These are phyloP conservation scores for Graphilbum ipis-grandicollis DNA, from an alignment of 2,329 filamentous ascomycete species.

Conservation along the genomic window DNA sequence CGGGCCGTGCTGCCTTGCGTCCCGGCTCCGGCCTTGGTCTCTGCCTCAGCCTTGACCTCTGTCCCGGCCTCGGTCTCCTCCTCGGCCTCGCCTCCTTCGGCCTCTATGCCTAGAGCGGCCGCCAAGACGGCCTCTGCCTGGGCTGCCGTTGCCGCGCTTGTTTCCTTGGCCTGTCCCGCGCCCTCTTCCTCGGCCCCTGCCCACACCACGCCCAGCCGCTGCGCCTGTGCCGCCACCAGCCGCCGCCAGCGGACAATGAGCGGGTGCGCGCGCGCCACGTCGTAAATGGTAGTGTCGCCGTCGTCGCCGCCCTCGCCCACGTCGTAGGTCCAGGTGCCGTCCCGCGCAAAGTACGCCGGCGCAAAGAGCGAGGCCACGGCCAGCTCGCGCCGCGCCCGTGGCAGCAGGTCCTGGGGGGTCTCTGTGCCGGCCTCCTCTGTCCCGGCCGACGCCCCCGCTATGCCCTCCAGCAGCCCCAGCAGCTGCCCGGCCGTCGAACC, in stretches of 20 bases:
- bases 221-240: constrained; percentile 22
- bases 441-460: constrained; percentile 31
- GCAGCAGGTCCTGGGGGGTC: constrained; percentile 17
- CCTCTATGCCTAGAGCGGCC: constrained; percentile 5
- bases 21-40: not conserved
- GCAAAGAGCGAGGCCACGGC: constrained; percentile 45
- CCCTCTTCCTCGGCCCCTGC: constrained; percentile 3
- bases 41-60: no score
- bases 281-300: constrained; percentile 33
- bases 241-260: constrained; percentile 44
- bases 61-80: not conserved
- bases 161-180: no score
- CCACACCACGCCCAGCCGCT: constrained; percentile 9
- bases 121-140: constrained; percentile 1
- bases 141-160: no score
- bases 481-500: constrained; percentile 59
- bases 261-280: constrained; percentile 52
- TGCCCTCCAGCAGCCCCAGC: constrained; percentile 60
- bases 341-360: constrained; percentile 45
- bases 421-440: constrained; percentile 5
- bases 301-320: constrained; percentile 21
- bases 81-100: constrained; percentile 2
- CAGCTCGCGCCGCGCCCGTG: constrained; percentile 40
- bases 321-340: constrained; percentile 55
- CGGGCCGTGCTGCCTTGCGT: no score